Percentiles rank a stretch among this genome's conserved stretches.
Evolutionary conservation across 148 eudicot species (phyloP).

Genomic region (Camellia sinensis): DNA sequence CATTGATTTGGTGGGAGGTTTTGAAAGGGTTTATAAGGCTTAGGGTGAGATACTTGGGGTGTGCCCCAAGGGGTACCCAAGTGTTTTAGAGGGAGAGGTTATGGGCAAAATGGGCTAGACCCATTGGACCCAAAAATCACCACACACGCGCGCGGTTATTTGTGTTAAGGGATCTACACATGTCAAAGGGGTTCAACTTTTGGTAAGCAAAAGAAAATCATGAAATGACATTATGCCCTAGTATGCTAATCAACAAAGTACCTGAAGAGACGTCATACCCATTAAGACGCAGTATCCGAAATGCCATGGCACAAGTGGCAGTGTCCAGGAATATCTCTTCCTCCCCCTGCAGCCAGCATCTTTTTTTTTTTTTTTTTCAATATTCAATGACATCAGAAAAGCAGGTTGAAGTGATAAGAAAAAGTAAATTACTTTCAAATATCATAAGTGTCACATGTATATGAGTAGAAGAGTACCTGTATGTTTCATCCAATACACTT

Average conservation of each 20-base stretch:
- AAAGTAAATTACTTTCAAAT: neutral
- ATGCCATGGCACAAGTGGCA: conserved; percentile 68
- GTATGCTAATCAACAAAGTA: conserved; percentile 18
- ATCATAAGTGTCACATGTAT: neutral
- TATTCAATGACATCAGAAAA: neutral
- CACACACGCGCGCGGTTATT: too few species aligned
- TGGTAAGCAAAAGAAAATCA: neutral
- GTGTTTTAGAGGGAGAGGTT: too few species aligned
- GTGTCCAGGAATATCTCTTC: conserved; percentile 71
- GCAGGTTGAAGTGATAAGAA: too few species aligned
- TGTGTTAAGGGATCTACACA: conserved; percentile 45
- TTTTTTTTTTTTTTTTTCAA: conserved; percentile 9
- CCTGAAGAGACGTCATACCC: conserved; percentile 89
- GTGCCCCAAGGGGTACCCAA: too few species aligned
- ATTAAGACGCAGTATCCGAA: conserved; percentile 60
- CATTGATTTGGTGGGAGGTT: too few species aligned
- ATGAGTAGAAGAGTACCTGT: conserved; percentile 34
- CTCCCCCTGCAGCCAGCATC: conserved; percentile 66
- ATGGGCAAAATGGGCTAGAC: too few species aligned
- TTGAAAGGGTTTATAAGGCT: too few species aligned
- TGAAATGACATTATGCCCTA: neutral
- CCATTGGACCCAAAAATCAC: too few species aligned
- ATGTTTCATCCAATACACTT: conserved; percentile 44
- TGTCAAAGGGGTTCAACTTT: conserved; percentile 7
- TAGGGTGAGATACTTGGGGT: too few species aligned